A percentile compares a stretch with the other conserved stretches of the same genome.
Evolutionary conservation across 106 monocot genomes (phyloP).

Genomic region (Acorus calamus): DNA sequence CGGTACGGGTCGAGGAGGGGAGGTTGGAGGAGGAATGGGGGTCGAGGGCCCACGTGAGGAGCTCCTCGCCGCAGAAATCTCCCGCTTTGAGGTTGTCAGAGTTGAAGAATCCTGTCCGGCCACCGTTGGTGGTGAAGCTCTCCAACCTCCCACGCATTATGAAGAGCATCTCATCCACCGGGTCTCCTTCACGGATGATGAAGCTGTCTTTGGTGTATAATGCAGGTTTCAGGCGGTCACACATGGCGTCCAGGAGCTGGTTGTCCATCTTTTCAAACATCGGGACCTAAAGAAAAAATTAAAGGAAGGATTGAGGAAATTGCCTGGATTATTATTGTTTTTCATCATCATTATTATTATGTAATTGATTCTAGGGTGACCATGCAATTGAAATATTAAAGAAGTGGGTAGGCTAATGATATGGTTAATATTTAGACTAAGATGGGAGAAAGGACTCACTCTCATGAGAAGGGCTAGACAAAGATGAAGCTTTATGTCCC

Average conservation of each 20-base stretch:
- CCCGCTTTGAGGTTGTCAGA: constrained; percentile 37
- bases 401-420: neutral
- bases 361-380: no score
- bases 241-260: constrained; percentile 51
- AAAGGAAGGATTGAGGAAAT: no score
- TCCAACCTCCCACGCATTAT: constrained; percentile 51
- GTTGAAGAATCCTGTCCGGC: constrained; percentile 60
- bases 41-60: constrained; percentile 57
- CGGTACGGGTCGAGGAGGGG: constrained; percentile 54
- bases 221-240: constrained; percentile 37
- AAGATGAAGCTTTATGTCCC: constrained; percentile 94
- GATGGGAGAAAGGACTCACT: constrained; percentile 27
- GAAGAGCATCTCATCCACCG: constrained; percentile 54
- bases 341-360: no score
- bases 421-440: neutral
- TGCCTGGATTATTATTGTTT: no score
- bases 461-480: constrained; percentile 74
- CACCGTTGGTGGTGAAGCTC: constrained; percentile 58
- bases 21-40: constrained; percentile 44
- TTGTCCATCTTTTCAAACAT: constrained; percentile 56
- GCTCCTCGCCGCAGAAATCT: constrained; percentile 64
- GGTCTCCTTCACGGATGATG: constrained; percentile 50
- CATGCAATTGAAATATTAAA: neutral
- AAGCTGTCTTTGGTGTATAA: constrained; percentile 44
- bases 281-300: constrained; percentile 26